These are phyloP conservation scores for Colletotrichum incanum DNA, from an alignment of 2,329 filamentous ascomycete species.

Conservation along the genomic window DNA sequence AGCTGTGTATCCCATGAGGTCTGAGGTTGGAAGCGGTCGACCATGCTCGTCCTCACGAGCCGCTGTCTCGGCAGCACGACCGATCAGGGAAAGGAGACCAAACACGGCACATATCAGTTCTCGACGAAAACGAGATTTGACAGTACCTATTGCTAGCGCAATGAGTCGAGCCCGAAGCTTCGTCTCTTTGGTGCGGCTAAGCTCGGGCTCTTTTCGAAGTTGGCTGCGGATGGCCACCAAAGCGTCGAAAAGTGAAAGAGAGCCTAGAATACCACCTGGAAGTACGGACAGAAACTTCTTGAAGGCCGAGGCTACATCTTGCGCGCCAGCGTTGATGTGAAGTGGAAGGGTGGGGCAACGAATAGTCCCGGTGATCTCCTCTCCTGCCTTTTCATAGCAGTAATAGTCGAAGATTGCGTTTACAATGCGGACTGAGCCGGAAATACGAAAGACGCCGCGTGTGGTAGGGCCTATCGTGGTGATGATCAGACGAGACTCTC, in stretches of 20 bases:
- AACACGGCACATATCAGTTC: slow-evolving; percentile 79
- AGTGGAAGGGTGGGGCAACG: slow-evolving; percentile 71
- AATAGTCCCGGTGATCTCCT: slow-evolving; percentile 70
- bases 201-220: slow-evolving; percentile 66
- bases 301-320: slow-evolving; percentile 79
- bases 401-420: slow-evolving; percentile 76
- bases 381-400: slow-evolving; percentile 63
- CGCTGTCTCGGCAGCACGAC: slow-evolving; percentile 68
- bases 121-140: slow-evolving; percentile 72
- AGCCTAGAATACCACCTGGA: slow-evolving; percentile 77
- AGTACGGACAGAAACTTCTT: slow-evolving; percentile 76
- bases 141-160: slow-evolving; percentile 72
- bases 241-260: slow-evolving; percentile 73
- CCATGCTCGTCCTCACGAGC: slow-evolving; percentile 68
- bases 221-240: slow-evolving; percentile 74
- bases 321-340: slow-evolving; percentile 72
- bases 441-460: slow-evolving; percentile 75
- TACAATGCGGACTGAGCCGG: slow-evolving; percentile 72
- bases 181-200: slow-evolving; percentile 67
- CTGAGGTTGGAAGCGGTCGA: slow-evolving; percentile 67
- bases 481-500: slow-evolving; percentile 41
- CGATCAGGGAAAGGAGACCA: slow-evolving; percentile 75
- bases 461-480: slow-evolving; percentile 56
- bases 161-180: slow-evolving; percentile 76
- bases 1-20: slow-evolving; percentile 76